Percentiles rank a stretch among this genome's conserved stretches.
phyloP scores from a whole-genome alignment of 805 yeast genomes.

The Spencermartinsiella europaea region DNA sequence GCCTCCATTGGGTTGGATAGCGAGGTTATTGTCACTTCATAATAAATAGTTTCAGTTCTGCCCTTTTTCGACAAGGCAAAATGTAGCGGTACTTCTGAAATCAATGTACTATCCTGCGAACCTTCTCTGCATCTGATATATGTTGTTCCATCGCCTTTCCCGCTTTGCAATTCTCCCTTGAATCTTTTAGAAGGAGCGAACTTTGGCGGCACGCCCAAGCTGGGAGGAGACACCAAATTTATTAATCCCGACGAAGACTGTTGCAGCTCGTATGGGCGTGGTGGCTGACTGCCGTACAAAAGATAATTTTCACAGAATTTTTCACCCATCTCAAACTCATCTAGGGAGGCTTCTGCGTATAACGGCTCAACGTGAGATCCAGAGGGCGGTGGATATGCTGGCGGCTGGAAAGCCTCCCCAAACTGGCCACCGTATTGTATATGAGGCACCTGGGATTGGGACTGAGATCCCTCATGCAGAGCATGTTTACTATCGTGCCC shows the following conservation, averaged over 20 bases:
- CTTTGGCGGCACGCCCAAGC: slow-evolving; percentile 7
- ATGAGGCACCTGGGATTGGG: not conserved
- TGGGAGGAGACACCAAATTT: slow-evolving; percentile 13
- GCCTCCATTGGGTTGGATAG: slow-evolving; percentile 20
- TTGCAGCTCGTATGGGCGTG: slow-evolving; percentile 1
- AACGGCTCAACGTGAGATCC: slow-evolving; percentile 8
- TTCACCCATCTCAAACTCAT: slow-evolving; percentile 14
- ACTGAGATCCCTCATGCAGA: no score
- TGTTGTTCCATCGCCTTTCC: slow-evolving; percentile 15
- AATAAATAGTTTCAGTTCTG: slow-evolving; percentile 17
- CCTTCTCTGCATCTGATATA: slow-evolving; percentile 14
- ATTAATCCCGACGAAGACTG: not conserved
- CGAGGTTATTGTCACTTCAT: slow-evolving; percentile 22
- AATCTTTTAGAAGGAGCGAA: slow-evolving; percentile 15
- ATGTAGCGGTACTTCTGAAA: slow-evolving; percentile 16
- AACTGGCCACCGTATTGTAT: not conserved
- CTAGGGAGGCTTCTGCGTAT: slow-evolving; percentile 9
- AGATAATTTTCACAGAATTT: slow-evolving; percentile 8
- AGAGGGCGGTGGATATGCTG: slow-evolving; percentile 11
- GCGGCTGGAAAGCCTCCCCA: slow-evolving; percentile 6
- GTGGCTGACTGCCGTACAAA: slow-evolving; percentile 1
- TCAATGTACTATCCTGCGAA: slow-evolving; percentile 16
- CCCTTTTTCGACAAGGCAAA: slow-evolving; percentile 10
- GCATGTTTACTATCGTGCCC: not conserved
- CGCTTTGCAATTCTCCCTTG: slow-evolving; percentile 15